Evolutionary conservation across 78 protist genomes (phyloP), one percentile per base, ranked within the genome.

Genomic region (slime mould (Dictyostelium discoideum)): DNA sequence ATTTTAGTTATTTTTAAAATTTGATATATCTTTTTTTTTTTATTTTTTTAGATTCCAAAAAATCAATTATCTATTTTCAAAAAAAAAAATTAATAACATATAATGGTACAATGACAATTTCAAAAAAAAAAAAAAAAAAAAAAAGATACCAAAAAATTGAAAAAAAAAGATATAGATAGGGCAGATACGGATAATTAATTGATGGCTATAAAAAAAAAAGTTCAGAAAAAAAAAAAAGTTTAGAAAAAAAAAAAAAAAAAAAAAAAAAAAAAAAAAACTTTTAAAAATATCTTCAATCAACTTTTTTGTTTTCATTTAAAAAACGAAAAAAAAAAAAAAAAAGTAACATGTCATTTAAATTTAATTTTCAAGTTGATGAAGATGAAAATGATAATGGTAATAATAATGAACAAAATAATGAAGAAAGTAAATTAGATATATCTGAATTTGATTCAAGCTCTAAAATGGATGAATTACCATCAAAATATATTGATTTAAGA

Each of bases 261-360:
- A 32, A 50, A 11, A 50, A 50, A 50, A 32, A 32, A 32, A 32
- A 32, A 32, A 32, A 32, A 32, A 32, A 32, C 37, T 50, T 50
- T 11, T 10, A 50, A 50, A 10, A 50, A 50, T 11, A 50, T 50
- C 16, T 50, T 50, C 8, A 10, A 2, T 50, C 60, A 11, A 18
- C 10, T 9, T 5, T 2, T 2, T 0, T 44, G 0, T 11, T 10
- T 10, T 11, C 16, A 2, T 5, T 5, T 0, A 76, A 29, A 74
- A 74, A 29, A 74, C 32, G 11, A 74, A 74, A 29, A 74, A 74
- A 29, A 76, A 76, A 14, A 76, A 74, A 32, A 74, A 74, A n/a
- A 78, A 6, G 8, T n/a, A 44, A 26, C n/a, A 78, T 85, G 90
- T 63, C 90, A 85, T 85, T 85, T 26, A 67, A 63, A 69, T 85